Evolutionary conservation across 2,329 filamentous ascomycete genomes (phyloP).

Genomic region (Monilinia fructigena): DNA sequence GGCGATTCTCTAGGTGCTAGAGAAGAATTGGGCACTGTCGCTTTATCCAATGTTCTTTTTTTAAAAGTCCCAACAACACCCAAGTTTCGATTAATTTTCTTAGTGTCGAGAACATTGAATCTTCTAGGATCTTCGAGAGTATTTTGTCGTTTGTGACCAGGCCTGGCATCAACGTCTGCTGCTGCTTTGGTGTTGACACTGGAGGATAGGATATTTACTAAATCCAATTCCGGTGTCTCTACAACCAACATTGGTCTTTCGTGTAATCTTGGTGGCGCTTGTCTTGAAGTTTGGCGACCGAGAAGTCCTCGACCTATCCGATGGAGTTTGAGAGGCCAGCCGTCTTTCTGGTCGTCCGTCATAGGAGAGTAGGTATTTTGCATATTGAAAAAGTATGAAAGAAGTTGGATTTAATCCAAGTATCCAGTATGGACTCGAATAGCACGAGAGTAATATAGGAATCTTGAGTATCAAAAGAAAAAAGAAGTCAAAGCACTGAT

Average conservation of each 20-base stretch:
- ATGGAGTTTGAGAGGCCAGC: neutral
- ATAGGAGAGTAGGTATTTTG: neutral
- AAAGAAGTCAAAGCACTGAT: constrained; percentile 6
- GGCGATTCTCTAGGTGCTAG: neutral
- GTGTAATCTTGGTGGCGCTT: neutral
- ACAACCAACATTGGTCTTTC: neutral
- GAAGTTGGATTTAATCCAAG: neutral
- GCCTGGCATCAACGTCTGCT: neutral
- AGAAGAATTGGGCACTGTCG: neutral
- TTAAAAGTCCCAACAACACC: neutral
- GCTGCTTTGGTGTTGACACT: constrained; percentile 3
- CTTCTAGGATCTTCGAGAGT: constrained; percentile 10
- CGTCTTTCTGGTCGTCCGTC: neutral
- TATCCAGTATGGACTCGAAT: neutral
- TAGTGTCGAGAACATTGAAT: constrained; percentile 9
- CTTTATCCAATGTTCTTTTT: neutral
- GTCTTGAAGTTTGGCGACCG: neutral
- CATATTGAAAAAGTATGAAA: neutral
- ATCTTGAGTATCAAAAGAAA: neutral
- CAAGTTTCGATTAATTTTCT: neutral
- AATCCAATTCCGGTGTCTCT: neutral
- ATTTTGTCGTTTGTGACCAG: neutral
- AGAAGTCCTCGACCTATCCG: neutral
- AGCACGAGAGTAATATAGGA: neutral
- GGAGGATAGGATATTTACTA: constrained; percentile 4